These are phyloP conservation scores for Sherardia arvensis DNA, from an alignment of 257 asterid species.

Conservation along the genomic window DNA sequence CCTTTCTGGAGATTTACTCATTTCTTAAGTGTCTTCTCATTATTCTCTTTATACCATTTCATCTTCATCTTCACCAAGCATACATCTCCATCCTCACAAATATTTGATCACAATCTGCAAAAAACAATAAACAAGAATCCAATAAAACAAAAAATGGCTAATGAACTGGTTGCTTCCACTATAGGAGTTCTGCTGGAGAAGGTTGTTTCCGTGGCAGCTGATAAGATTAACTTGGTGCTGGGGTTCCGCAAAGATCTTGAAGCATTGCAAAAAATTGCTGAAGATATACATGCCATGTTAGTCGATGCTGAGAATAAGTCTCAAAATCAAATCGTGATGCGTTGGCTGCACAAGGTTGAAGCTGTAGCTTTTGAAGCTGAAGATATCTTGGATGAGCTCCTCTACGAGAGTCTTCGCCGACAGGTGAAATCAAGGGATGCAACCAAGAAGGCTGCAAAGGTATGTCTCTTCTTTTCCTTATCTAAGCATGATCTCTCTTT, in stretches of 20 bases:
- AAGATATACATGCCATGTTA: background rate
- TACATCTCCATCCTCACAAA: too few species aligned
- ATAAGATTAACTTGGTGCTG: background rate
- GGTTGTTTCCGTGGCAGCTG: background rate
- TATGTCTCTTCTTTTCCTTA: background rate
- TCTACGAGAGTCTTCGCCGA: slow-evolving; percentile 1
- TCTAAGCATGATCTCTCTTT: background rate
- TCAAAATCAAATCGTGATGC: background rate
- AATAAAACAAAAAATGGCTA: background rate
- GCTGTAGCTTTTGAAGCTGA: background rate
- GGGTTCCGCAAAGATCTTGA: background rate
- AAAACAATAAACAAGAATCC: too few species aligned
- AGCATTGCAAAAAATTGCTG: background rate
- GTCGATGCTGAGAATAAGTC: background rate
- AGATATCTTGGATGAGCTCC: background rate
- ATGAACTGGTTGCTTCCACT: background rate
- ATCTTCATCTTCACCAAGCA: too few species aligned
- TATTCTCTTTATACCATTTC: too few species aligned
- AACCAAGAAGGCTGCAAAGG: background rate
- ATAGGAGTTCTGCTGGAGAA: background rate
- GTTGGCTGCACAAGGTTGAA: background rate
- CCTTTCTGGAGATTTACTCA: too few species aligned
- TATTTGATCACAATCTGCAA: too few species aligned
- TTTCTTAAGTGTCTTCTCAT: too few species aligned
- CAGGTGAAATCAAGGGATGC: background rate